Base-by-base conservation (phyloP, 805 yeast genomes). In the Ogataea henricii region DNA sequence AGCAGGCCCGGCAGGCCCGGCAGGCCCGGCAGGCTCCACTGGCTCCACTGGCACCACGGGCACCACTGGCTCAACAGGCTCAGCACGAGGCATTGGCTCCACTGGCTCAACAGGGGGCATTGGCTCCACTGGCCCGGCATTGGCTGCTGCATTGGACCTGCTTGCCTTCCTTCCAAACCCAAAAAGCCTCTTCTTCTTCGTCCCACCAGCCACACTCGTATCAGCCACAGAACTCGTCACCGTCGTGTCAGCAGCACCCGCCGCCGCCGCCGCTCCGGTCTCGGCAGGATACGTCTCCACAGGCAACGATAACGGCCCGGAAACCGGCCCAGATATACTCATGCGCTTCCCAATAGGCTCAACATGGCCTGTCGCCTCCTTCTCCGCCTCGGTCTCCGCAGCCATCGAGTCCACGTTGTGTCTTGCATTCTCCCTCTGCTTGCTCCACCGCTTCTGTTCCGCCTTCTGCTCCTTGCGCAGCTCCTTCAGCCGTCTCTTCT, bases 391-490 rank as follows among this genome's bases (percentile, higher is more conserved):
- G 40, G 30, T 12, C 18, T 44, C 35, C 33, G 44, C 48, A 32
- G 30, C 27, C 10, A 45, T n/a, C 26, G 45, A 36, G 36, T 49
- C 57, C 42, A 53, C 66, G 14, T 54, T 51, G 22, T 43, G 27
- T 6, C 43, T 33, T 6, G 64, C 64, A 3, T 51, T 51, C 34
- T 54, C 54, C 16, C 69, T 48, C 38, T 65, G 63, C 21, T 56
- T 53, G 29, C 54, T 50, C 57, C 64, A 40, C 38, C 51, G 43
- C 17, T 56, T 58, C 42, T 50, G 10, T 23, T 62, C 63, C 13
- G 44, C 44, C 38, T 63, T 64, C 14, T 57, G 57, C 38, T 59
- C 58, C 38, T 53, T 54, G 42, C 58, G 54, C 13, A 55, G 45
- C 43, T 54, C 44, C 27, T 59, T 64, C 39, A 53, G 51, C 8